These are phyloP conservation scores for Apiotrichum veenhuisii DNA, from an alignment of 1,284 basidiomycete species.

Conservation along the genomic window DNA sequence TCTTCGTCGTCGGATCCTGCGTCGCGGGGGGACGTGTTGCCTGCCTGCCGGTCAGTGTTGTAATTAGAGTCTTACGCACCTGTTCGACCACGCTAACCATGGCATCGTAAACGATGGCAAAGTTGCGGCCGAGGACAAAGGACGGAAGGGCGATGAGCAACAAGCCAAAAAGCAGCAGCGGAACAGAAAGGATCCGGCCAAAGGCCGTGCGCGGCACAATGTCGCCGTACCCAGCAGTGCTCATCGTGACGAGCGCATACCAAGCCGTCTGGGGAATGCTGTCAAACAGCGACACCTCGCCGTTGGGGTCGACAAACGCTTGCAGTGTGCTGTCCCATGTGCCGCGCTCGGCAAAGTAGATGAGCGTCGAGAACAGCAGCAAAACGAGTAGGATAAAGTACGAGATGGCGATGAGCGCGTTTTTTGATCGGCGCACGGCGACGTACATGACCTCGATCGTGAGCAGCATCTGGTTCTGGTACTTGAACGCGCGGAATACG, in stretches of 20 bases:
- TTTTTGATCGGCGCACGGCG: slow-evolving; percentile 75
- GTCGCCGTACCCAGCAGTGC: slow-evolving; percentile 61
- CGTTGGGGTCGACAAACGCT: slow-evolving; percentile 76
- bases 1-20: slow-evolving; percentile 1
- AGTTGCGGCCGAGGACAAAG: slow-evolving; percentile 83
- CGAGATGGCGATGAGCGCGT: slow-evolving; percentile 75
- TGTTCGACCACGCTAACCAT: slow-evolving; percentile 50
- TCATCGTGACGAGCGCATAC: slow-evolving; percentile 58
- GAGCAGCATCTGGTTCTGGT: slow-evolving; percentile 60
- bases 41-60: slow-evolving; percentile 2
- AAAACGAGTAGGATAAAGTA: slow-evolving; percentile 86
- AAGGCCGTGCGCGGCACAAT: slow-evolving; percentile 77
- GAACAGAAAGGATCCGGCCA: slow-evolving; percentile 74
- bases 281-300: slow-evolving; percentile 58
- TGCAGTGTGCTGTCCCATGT: slow-evolving; percentile 75
- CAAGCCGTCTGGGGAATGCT: slow-evolving; percentile 74
- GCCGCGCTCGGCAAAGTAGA: slow-evolving; percentile 83
- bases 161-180: slow-evolving; percentile 76
- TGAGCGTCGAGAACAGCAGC: slow-evolving; percentile 75
- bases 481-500: slow-evolving; percentile 81
- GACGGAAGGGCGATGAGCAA: slow-evolving; percentile 80
- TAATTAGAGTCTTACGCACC: neutral
- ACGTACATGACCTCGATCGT: slow-evolving; percentile 92
- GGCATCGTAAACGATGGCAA: slow-evolving; percentile 78
- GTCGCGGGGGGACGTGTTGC: slow-evolving; percentile 1